Conservation (phyloP, 768 basidiomycete species). For the Xerocomus brunneocitrinus region DNA sequence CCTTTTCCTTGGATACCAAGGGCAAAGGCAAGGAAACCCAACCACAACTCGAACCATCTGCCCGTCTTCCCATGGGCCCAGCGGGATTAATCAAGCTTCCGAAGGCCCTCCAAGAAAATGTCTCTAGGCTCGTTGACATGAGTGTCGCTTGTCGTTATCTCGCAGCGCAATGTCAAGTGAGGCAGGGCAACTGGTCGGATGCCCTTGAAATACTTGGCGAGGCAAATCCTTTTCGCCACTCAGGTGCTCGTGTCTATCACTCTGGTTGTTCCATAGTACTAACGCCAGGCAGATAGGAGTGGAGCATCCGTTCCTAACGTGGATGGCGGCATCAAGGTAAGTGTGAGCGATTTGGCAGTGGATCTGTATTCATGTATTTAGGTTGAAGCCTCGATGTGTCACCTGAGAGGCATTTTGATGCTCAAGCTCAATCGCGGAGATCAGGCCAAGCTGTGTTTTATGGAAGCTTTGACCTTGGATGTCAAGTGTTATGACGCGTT, state of each 20-base stretch:
- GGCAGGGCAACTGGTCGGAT: constrained; percentile 89
- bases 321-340: constrained; percentile 93
- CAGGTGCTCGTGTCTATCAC: constrained; percentile 39
- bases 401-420: constrained; percentile 89
- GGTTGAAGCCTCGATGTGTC: constrained; percentile 98
- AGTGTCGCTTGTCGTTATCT: constrained; percentile 95
- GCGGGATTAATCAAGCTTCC: constrained; percentile 68
- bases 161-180: constrained; percentile 89
- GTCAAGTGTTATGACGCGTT: constrained; percentile 98
- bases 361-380: constrained; percentile 28
- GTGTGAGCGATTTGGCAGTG: constrained; percentile 10
- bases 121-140: constrained; percentile 85
- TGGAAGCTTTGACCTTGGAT: constrained; percentile 92
- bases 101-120: constrained; percentile 56
- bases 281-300: constrained; percentile 43
- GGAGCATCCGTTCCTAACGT: constrained; percentile 72
- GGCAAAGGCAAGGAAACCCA: constrained; percentile 63
- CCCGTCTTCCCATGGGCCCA: constrained; percentile 67
- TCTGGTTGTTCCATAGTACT: background rate
- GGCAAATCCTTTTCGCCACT: constrained; percentile 79
- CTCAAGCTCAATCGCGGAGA: constrained; percentile 88
- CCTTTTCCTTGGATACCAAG: constrained; percentile 38
- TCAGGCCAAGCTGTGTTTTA: constrained; percentile 89
- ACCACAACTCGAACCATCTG: constrained; percentile 32
- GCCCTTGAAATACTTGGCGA: constrained; percentile 93